Evolutionary conservation across 2,329 filamentous ascomycete genomes (phyloP).

Genomic region (Teratosphaeriaceae sp.): DNA sequence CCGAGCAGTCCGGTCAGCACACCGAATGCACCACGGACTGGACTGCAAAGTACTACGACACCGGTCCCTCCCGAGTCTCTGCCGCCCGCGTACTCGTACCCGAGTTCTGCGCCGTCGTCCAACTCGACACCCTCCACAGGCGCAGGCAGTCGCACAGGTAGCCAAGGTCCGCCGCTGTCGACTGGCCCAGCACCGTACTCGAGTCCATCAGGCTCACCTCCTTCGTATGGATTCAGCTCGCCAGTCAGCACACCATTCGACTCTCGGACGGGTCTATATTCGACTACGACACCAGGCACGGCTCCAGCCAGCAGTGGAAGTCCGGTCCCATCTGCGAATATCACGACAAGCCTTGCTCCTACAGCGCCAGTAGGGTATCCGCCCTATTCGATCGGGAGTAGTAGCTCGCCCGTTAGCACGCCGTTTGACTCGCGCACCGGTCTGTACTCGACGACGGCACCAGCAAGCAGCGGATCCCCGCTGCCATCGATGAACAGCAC

Average conservation of each 20-base stretch:
- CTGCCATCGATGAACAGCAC: background rate
- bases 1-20: background rate
- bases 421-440: too few relatives aligned
- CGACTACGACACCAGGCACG: background rate
- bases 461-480: constrained; percentile 3
- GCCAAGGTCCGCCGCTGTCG: background rate
- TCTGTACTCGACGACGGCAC: too few relatives aligned
- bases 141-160: background rate
- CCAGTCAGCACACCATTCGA: too few relatives aligned
- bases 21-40: background rate
- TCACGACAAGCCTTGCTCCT: background rate
- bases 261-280: background rate
- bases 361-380: too few relatives aligned
- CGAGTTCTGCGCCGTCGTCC: background rate
- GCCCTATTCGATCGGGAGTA: too few relatives aligned
- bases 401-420: too few relatives aligned
- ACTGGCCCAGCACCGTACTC: constrained; percentile 2
- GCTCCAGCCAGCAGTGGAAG: background rate
- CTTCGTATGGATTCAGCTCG: too few relatives aligned
- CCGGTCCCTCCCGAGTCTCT: background rate
- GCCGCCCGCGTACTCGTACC: background rate
- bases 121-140: background rate
- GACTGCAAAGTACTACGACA: background rate
- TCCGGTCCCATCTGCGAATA: background rate
- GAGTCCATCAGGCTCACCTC: background rate